phyloP scores from a whole-genome alignment of 2,329 filamentous ascomycete genomes.

The Cercospora citrullina region DNA sequence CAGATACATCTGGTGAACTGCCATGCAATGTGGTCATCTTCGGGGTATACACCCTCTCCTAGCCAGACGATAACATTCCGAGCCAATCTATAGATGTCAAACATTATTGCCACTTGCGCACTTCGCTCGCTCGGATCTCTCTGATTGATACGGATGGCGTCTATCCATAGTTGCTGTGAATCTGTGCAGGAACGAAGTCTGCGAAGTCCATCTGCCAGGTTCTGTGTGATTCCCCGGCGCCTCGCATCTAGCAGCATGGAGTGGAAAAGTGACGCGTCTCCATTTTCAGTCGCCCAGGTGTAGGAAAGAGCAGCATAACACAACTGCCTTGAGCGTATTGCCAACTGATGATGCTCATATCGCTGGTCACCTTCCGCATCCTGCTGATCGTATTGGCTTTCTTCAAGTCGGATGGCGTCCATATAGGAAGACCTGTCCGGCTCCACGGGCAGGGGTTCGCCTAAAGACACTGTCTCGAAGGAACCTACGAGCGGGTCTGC shows the following conservation, averaged over 20 bases:
- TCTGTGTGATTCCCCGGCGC: not conserved
- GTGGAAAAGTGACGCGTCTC: not conserved
- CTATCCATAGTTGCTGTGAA: not conserved
- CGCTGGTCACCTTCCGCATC: too few species aligned
- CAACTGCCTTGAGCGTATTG: too few species aligned
- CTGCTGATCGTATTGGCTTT: too few species aligned
- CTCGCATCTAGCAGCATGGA: not conserved
- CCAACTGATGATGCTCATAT: too few species aligned
- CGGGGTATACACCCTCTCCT: not conserved
- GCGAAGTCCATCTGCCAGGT: not conserved
- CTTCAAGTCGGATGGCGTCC: too few species aligned
- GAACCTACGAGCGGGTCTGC: not conserved
- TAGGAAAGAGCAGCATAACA: not conserved
- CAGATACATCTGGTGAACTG: not conserved
- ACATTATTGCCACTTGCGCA: not conserved
- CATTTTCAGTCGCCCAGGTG: not conserved
- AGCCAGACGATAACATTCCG: not conserved
- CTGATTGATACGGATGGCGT: not conserved
- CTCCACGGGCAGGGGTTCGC: too few species aligned
- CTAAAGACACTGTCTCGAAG: not conserved
- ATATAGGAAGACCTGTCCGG: too few species aligned
- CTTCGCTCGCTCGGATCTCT: not conserved
- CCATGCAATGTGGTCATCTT: not conserved
- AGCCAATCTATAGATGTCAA: not conserved
- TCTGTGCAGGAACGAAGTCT: not conserved